Evolutionary conservation across 768 basidiomycete genomes (phyloP).

Genomic region (Auricularia heimuer): DNA sequence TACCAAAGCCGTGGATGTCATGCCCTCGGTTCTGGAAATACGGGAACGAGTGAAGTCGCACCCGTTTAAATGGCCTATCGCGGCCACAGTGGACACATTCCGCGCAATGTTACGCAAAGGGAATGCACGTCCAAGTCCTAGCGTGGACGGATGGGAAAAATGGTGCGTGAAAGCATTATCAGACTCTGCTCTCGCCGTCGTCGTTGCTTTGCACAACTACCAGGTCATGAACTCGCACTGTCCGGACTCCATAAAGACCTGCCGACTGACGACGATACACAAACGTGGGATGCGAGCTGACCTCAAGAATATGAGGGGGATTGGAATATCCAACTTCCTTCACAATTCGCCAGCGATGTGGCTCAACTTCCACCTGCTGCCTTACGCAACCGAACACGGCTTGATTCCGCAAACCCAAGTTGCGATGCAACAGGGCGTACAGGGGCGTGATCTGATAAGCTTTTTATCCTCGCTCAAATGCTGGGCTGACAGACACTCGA

Average conservation of each 20-base stretch:
- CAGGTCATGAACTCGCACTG: slow-evolving; percentile 16
- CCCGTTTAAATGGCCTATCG: slow-evolving; percentile 20
- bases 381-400: too few species aligned
- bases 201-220: slow-evolving; percentile 23
- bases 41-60: background rate
- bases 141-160: slow-evolving; percentile 27
- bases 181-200: slow-evolving; percentile 14
- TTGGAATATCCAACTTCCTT: slow-evolving; percentile 18
- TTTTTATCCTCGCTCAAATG: too few species aligned
- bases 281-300: slow-evolving; percentile 17
- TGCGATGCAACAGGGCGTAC: too few species aligned
- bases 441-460: too few species aligned
- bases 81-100: slow-evolving; percentile 10
- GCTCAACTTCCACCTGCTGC: too few species aligned
- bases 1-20: background rate
- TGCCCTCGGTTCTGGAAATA: background rate
- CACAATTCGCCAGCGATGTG: slow-evolving; percentile 9
- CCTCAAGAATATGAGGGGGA: slow-evolving; percentile 22
- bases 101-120: slow-evolving; percentile 18
- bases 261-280: slow-evolving; percentile 19
- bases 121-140: slow-evolving; percentile 21
- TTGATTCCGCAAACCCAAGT: too few species aligned
- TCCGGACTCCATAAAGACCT: slow-evolving; percentile 18
- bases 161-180: slow-evolving; percentile 22
- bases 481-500: too few species aligned